Evolutionary conservation across 2,329 filamentous ascomycete genomes (phyloP).

Genomic region (Domatiomyces catenatus): DNA sequence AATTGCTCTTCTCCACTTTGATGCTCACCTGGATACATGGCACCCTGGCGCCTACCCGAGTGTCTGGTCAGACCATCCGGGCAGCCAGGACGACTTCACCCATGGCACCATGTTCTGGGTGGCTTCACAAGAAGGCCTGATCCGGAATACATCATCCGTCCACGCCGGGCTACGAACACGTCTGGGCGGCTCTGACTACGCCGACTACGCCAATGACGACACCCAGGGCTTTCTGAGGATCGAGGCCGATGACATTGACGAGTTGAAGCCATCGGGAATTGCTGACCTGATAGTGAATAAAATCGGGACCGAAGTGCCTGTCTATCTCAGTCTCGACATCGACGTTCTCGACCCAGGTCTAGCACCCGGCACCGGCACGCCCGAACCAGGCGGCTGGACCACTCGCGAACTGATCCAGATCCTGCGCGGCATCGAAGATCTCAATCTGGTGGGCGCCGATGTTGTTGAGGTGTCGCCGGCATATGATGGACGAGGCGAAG

Average conservation of each 20-base stretch:
- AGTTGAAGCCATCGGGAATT: slow-evolving; percentile 57
- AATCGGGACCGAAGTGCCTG: slow-evolving; percentile 59
- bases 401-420: slow-evolving; percentile 76
- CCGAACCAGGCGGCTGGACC: slow-evolving; percentile 83
- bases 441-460: slow-evolving; percentile 81
- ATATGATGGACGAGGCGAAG: slow-evolving; percentile 67
- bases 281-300: slow-evolving; percentile 53
- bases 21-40: slow-evolving; percentile 73
- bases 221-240: slow-evolving; percentile 67
- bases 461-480: slow-evolving; percentile 78
- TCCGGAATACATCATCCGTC: slow-evolving; percentile 58
- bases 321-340: slow-evolving; percentile 70
- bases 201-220: slow-evolving; percentile 58
- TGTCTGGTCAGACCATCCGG: slow-evolving; percentile 43
- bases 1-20: slow-evolving; percentile 60
- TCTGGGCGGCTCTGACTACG: slow-evolving; percentile 48
- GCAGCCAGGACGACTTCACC: slow-evolving; percentile 58
- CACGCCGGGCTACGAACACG: slow-evolving; percentile 73
- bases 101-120: slow-evolving; percentile 90
- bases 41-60: slow-evolving; percentile 62
- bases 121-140: slow-evolving; percentile 63
- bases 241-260: slow-evolving; percentile 74
- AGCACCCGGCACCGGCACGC: slow-evolving; percentile 65
- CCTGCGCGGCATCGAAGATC: slow-evolving; percentile 59
- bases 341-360: slow-evolving; percentile 63